Evolutionary conservation across 1,284 basidiomycete species (phyloP), one percentile per base, ranked within the genome.

Genomic region (Pterulicium gracile): DNA sequence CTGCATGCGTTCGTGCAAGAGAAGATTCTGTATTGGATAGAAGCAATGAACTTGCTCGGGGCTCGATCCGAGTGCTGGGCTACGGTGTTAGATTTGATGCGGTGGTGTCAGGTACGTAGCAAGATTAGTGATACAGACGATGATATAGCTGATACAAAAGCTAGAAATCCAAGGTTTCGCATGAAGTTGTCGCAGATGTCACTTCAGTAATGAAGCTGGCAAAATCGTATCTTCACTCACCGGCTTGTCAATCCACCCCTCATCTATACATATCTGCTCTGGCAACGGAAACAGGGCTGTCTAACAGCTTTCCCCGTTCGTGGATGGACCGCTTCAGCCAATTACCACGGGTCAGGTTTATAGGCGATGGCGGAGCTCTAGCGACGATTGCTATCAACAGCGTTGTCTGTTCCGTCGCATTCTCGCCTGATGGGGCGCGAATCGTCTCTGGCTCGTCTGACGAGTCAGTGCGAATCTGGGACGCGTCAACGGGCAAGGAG

Each of bases 221-320:
- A 32, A 32, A 32, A 32, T n/a, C n/a, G n/a, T 32, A 10, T n/a
- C 27, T 32, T n/a, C 7, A 32, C n/a, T 10, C 27, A 10, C 27
- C 27, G n/a, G 7, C 27, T n/a, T 32, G 10, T 10, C 27, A 10
- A 32, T 32, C 27, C 7, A 41, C 39, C 7, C 39, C 39, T 10
- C 39, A 41, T 41, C 39, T 41, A 20, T 41, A 41, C 18, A n/a
- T 41, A 7, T 41, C 39, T 32, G 27, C 27, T 32, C n/a, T 32
- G 27, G 10, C 27, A 10, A 32, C 27, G n/a, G 10, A 10, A 7
- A 32, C n/a, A 32, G 27, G 27, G 10, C 27, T 32, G n/a, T 7
- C 7, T 10, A 7, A 32, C n/a, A n/a, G n/a, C n/a, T 10, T 32
- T 32, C 27, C 27, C 7, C 7, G 18, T 17, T 17, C 10, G 10